Conservation (phyloP, 2,329 filamentous ascomycete genomes). For the Penicillium sp. region DNA sequence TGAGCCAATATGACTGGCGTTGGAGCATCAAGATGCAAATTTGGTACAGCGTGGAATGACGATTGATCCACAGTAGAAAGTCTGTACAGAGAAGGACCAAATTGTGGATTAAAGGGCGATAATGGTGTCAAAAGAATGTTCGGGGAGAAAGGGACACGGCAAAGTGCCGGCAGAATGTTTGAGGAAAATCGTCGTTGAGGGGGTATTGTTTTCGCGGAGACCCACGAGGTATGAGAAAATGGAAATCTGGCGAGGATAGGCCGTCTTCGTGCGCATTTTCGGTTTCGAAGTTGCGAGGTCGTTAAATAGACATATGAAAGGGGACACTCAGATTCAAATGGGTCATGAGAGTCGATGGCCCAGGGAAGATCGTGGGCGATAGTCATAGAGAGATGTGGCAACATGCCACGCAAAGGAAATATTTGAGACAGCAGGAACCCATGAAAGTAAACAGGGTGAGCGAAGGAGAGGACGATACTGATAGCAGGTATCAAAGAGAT, state of each 20-base stretch:
- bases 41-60: conserved; percentile 27
- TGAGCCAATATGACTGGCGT: conserved; percentile 18
- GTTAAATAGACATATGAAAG: conserved; percentile 17
- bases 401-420: conserved; percentile 12
- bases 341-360: conserved; percentile 4
- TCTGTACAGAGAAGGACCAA: conserved; percentile 33
- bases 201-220: conserved; percentile 3
- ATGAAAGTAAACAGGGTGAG: conserved; percentile 6
- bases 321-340: conserved; percentile 11
- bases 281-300: conserved; percentile 13
- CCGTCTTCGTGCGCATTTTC: conserved; percentile 9
- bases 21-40: conserved; percentile 28
- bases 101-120: conserved; percentile 35
- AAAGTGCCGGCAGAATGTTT: conserved; percentile 10
- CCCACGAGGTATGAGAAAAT: not conserved
- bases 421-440: not conserved
- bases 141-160: conserved; percentile 10
- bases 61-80: conserved; percentile 20
- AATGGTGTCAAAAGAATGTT: conserved; percentile 16
- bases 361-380: conserved; percentile 14
- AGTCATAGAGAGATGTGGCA: conserved; percentile 23
- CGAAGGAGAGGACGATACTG: conserved; percentile 22
- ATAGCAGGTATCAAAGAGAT: conserved; percentile 10
- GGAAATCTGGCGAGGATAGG: conserved; percentile 4
- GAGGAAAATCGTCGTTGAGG: conserved; percentile 2